Percentiles rank a stretch among this genome's conserved stretches.
phyloP scores from a whole-genome alignment of 176 grass and related monocot species.

The Phoenix roebelenii region DNA sequence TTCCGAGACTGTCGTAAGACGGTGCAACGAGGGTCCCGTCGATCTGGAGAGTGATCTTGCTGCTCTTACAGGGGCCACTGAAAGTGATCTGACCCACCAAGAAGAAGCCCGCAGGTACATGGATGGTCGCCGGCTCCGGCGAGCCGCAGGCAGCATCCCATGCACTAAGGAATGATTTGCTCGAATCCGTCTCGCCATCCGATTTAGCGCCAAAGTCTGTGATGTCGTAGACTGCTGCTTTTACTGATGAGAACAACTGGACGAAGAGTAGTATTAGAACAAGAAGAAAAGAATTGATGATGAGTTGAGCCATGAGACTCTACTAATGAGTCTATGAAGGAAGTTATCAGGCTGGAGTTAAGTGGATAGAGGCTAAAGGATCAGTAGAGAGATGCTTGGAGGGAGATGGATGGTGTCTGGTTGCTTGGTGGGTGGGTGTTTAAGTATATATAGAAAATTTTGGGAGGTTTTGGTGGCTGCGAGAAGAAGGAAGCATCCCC shows the following conservation, averaged over 20 bases:
- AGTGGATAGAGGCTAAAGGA: no score
- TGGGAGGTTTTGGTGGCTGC: no score
- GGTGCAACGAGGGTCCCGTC: constrained; percentile 57
- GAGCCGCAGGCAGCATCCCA: constrained; percentile 73
- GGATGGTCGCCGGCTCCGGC: constrained; percentile 28
- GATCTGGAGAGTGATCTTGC: constrained; percentile 39
- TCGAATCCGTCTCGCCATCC: constrained; percentile 49
- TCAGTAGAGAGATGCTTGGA: no score
- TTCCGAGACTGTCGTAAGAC: constrained; percentile 14
- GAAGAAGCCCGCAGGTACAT: constrained; percentile 51
- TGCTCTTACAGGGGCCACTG: constrained; percentile 49
- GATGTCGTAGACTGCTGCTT: constrained; percentile 35
- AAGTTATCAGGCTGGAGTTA: no score
- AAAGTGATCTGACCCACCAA: constrained; percentile 42
- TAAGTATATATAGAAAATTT: no score
- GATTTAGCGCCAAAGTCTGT: constrained; percentile 51
- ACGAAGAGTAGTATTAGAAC: constrained; percentile 19
- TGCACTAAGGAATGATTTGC: constrained; percentile 43
- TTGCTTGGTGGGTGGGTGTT: no score
- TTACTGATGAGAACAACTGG: not conserved
- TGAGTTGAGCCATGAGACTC: no score
- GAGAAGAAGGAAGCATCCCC: no score
- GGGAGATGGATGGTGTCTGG: no score
- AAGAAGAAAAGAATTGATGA: constrained; percentile 5
- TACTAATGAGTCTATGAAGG: no score